These are phyloP conservation scores for Stephanodiscus triporus DNA, from an alignment of 108 stramenopile species.

Conservation along the genomic window DNA sequence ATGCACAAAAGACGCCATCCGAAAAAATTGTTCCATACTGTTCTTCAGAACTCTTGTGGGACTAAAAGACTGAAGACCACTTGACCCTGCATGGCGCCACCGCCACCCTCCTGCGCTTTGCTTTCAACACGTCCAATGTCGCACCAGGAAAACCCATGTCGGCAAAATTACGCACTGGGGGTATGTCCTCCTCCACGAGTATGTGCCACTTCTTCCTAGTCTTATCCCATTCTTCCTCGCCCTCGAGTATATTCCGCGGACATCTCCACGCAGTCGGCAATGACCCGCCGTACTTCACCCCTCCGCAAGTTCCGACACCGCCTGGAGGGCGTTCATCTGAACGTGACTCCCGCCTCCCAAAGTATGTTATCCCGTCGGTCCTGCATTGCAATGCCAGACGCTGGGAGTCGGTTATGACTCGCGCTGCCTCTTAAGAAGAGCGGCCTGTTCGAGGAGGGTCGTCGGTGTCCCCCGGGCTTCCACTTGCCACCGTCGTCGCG, in stretches of 20 bases:
- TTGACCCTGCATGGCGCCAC: too few relatives aligned
- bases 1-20: too few relatives aligned
- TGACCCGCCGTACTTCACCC: slow-evolving; percentile 82
- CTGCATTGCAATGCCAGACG: slow-evolving; percentile 55
- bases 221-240: slow-evolving; percentile 70
- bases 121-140: slow-evolving; percentile 72
- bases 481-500: slow-evolving; percentile 9
- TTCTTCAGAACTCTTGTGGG: too few relatives aligned
- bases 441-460: slow-evolving; percentile 86
- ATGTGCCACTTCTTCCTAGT: slow-evolving; percentile 96
- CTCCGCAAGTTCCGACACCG: slow-evolving; percentile 92
- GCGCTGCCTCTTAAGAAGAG: slow-evolving; percentile 72
- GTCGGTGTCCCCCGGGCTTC: not conserved
- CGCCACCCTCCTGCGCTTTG: too few relatives aligned
- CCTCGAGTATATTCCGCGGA: slow-evolving; percentile 79
- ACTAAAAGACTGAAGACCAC: too few relatives aligned
- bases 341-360: slow-evolving; percentile 94
- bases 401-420: slow-evolving; percentile 63
- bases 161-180: slow-evolving; percentile 91
- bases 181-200: slow-evolving; percentile 92
- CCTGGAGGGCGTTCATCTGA: slow-evolving; percentile 95
- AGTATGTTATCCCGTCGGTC: slow-evolving; percentile 90
- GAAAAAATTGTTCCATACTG: too few relatives aligned
- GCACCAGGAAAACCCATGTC: slow-evolving; percentile 95
- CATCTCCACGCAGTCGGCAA: slow-evolving; percentile 91